Percentiles rank a stretch among this genome's conserved stretches.
These are phyloP conservation scores for Annulohypoxylon nitens DNA, from an alignment of 495 filamentous ascomycete genomes.

Conservation along the genomic window DNA sequence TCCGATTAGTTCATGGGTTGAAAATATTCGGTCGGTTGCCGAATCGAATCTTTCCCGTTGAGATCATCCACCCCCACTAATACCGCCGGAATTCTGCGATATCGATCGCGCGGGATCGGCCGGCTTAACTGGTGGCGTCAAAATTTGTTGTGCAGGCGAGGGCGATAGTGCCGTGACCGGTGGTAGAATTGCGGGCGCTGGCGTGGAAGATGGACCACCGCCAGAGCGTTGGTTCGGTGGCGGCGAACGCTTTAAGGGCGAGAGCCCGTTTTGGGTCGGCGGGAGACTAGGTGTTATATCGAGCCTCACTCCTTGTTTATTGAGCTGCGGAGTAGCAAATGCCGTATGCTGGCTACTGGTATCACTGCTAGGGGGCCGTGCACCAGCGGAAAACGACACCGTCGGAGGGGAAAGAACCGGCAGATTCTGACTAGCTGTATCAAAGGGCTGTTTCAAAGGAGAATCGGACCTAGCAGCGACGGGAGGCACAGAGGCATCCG, in stretches of 20 bases:
- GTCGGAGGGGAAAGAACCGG: slow-evolving; percentile 41
- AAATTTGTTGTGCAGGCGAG: slow-evolving; percentile 62
- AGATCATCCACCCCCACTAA: slow-evolving; percentile 31
- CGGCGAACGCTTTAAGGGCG: slow-evolving; percentile 79
- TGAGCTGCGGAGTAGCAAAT: slow-evolving; percentile 49
- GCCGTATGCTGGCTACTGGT: slow-evolving; percentile 21
- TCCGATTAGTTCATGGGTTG: neutral
- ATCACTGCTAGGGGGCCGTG: slow-evolving; percentile 39
- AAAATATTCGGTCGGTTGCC: neutral
- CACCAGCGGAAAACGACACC: slow-evolving; percentile 29
- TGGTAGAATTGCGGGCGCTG: slow-evolving; percentile 60
- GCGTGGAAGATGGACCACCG: slow-evolving; percentile 45
- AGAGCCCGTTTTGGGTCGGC: slow-evolving; percentile 73
- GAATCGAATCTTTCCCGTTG: neutral
- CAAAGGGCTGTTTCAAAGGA: slow-evolving; percentile 46
- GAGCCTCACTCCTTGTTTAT: slow-evolving; percentile 36
- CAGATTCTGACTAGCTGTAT: slow-evolving; percentile 41
- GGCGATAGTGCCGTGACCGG: slow-evolving; percentile 66
- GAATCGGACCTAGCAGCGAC: slow-evolving; percentile 40
- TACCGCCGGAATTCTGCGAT: slow-evolving; percentile 29
- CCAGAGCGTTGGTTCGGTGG: slow-evolving; percentile 51
- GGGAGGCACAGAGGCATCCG: slow-evolving; percentile 37
- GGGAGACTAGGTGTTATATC: slow-evolving; percentile 60
- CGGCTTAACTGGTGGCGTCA: slow-evolving; percentile 64
- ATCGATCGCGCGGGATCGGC: slow-evolving; percentile 52